A percentile compares a stretch with the other conserved stretches of the same genome.
phyloP scores from a whole-genome alignment of 345 rosid species.

The Toxicodendron radicans region DNA sequence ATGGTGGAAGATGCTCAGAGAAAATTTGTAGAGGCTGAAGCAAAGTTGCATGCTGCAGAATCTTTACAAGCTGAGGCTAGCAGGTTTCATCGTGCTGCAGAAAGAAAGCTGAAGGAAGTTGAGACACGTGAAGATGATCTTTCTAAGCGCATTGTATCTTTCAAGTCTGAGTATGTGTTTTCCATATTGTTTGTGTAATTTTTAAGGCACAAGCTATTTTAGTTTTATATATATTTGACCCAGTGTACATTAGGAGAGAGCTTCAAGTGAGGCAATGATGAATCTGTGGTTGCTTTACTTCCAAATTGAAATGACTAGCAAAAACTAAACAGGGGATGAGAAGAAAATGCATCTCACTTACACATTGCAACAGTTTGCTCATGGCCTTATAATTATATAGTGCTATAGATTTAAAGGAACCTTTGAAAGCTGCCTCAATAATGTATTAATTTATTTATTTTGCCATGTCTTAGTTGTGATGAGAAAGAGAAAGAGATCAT shows the following conservation, averaged over 20 bases:
- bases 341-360: background rate
- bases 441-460: no score
- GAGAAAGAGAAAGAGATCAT: background rate
- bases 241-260: background rate
- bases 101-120: constrained; percentile 84
- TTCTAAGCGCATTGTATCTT: constrained; percentile 52
- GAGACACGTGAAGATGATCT: constrained; percentile 88
- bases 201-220: background rate
- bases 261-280: background rate
- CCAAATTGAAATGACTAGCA: background rate
- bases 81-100: constrained; percentile 66
- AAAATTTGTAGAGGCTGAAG: constrained; percentile 63
- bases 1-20: constrained; percentile 74
- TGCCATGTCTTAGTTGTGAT: background rate
- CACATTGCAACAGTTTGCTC: constrained; percentile 1
- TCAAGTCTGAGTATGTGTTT: constrained; percentile 72
- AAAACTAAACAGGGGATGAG: background rate
- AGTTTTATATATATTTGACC: background rate
- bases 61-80: constrained; percentile 72
- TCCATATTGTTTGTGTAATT: constrained; percentile 9
- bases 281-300: background rate
- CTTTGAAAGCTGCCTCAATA: background rate
- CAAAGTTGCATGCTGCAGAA: constrained; percentile 66
- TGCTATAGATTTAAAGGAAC: background rate
- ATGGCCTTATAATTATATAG: background rate